Base-by-base conservation (phyloP, 169 alveolate species). In the Babesia bovis region DNA sequence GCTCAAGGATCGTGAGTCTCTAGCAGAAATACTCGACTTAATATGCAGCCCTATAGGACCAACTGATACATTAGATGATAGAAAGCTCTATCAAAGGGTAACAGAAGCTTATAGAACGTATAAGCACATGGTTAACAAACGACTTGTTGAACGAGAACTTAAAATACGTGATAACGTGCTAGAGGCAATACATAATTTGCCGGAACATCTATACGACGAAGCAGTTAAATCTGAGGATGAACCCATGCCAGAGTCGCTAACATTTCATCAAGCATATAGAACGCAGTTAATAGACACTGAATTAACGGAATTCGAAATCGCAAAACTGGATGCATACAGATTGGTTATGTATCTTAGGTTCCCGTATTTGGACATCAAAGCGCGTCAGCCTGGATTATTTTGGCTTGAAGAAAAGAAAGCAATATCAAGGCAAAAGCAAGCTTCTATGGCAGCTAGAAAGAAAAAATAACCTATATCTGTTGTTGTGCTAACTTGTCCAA, bases 401-500 rank as follows among this genome's bases (percentile, higher is more conserved):
- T 87, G 89, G 89, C 78, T 87, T 42, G 86, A 87, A 56, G 93
- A 87, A 53, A 83, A 84, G 72, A 87, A 87, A 52, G 88, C 88
- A 21, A 38, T 87, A 50, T 83, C 90, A 21, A 58, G 90, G 35
- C 93, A 87, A 65, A 87, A 87, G 51, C 93, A 87, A 68, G 89
- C 89, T 26, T 83, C 87, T 61, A 32, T 87, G 66, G 73, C 82
- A 38, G 82, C 85, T 45, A 63, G 81, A 52, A 87, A 84, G 40
- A 72, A 58, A 50, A n/a, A n/a, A n/a, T n/a, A n/a, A n/a, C n/a
- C n/a, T n/a, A n/a, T n/a, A n/a, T n/a, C n/a, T n/a, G n/a, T n/a
- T n/a, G n/a, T n/a, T n/a, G n/a, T n/a, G n/a, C n/a, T n/a, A n/a
- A n/a, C n/a, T n/a, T n/a, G n/a, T n/a, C n/a, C n/a, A n/a, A n/a